These are phyloP conservation scores for Phytophthora macrochlamydospora DNA, from an alignment of 352 stramenopile species.

Conservation along the genomic window DNA sequence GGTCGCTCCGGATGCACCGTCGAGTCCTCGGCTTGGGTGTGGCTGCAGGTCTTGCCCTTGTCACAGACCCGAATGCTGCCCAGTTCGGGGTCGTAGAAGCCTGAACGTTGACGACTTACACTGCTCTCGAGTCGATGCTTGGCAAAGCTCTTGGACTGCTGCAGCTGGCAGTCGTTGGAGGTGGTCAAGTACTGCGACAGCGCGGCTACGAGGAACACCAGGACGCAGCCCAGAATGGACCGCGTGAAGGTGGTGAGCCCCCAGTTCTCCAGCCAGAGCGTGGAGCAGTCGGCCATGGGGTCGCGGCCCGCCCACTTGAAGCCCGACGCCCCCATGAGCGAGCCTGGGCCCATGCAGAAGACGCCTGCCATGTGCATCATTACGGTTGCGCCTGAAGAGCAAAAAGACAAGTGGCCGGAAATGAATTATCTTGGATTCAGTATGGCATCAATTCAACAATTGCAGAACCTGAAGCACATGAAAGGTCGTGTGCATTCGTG, in stretches of 20 bases:
- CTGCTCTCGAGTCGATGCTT: slow-evolving; percentile 27
- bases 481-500: not conserved
- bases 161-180: slow-evolving; percentile 44
- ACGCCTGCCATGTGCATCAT: slow-evolving; percentile 6
- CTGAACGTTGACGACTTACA: not conserved
- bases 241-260: slow-evolving; percentile 56
- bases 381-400: not conserved
- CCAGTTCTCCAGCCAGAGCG: slow-evolving; percentile 65
- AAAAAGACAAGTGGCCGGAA: not conserved
- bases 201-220: slow-evolving; percentile 62
- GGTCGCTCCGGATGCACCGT: slow-evolving; percentile 27
- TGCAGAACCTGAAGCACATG: not conserved
- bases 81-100: slow-evolving; percentile 44
- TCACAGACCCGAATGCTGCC: not conserved
- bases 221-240: slow-evolving; percentile 42
- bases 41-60: slow-evolving; percentile 6
- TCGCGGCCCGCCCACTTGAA: slow-evolving; percentile 56
- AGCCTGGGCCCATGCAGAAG: slow-evolving; percentile 70
- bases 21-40: slow-evolving; percentile 19
- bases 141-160: slow-evolving; percentile 46
- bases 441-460: not conserved
- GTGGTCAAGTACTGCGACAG: slow-evolving; percentile 66
- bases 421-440: not conserved
- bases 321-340: slow-evolving; percentile 65
- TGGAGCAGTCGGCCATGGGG: slow-evolving; percentile 57